Evolutionary conservation across 495 filamentous ascomycete species (phyloP).

Genomic region (Schizothecium vesticola): DNA sequence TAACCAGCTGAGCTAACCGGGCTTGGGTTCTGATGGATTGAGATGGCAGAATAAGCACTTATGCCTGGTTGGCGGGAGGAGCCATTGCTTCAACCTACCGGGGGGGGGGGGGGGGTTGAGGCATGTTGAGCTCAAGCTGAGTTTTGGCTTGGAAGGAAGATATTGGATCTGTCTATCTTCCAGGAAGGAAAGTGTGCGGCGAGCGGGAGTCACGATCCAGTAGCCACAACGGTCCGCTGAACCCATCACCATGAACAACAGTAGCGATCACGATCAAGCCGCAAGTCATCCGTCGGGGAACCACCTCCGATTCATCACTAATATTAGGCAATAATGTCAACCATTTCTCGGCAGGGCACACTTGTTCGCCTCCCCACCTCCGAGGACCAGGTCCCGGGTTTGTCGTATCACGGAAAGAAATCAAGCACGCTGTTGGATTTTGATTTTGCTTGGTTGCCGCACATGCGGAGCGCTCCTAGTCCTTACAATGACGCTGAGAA

Average conservation of each 20-base stretch:
- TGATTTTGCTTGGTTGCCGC: neutral
- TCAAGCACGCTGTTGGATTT: neutral
- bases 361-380: neutral
- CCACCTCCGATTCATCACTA: too few species aligned
- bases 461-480: neutral
- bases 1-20: neutral
- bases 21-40: neutral
- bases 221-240: too few species aligned
- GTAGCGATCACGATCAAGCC: too few species aligned
- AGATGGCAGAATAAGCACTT: neutral
- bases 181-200: too few species aligned
- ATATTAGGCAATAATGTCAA: too few species aligned
- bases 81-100: neutral
- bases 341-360: neutral
- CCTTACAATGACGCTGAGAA: neutral
- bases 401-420: neutral
- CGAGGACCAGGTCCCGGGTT: neutral
- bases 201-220: too few species aligned
- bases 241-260: too few species aligned
- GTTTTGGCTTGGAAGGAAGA: neutral
- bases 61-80: neutral
- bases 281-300: too few species aligned
- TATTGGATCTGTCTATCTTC: too few species aligned
- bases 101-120: too few species aligned
- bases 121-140: neutral